Evolutionary conservation across 352 stramenopile genomes (phyloP), one percentile per base, ranked within the genome.

Genomic region (Elongisporangium undulatum): DNA sequence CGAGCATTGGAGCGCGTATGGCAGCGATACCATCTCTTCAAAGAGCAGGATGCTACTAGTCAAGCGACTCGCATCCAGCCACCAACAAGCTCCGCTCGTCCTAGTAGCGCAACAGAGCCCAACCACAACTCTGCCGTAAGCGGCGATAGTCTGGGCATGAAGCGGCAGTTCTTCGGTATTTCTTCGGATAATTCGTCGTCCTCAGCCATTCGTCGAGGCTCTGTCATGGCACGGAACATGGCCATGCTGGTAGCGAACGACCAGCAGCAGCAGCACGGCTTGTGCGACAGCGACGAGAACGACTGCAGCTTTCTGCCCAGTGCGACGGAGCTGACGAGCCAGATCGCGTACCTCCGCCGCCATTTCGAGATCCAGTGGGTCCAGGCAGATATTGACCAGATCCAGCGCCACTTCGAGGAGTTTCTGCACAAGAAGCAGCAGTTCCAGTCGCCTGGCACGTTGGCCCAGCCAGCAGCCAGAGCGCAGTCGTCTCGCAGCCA

Each of bases 291-390:
- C 17, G 34, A 45, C 1, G 34, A 45, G 12, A 17, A 45, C 4
- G 34, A 45, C 34, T 45, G 34, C 12, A 45, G 16, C 22, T 67
- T 12, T 57, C 56, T 6, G 29, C 39, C 23, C 38, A 50, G 24
- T 22, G 7, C 20, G 52, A 16, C 10, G 2, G 34, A 55, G 15
- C 21, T 69, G 7, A 19, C 2, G 3, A 51, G 64, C 12, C 68
- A 72, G 17, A 16, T 50, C 4, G 54, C 64, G 29, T 82, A 78
- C 34, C 64, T 88, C 53, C 59, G 69, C 1, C 41, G 78, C 9
- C 67, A 73, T 8, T 57, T 88, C 2, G 70, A 82, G 34, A 49
- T 86, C 8, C 55, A 59, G 49, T 88, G 75, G 78, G 61, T 85
- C 16, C 64, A 78, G 3, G 39, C 63, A 7, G 74, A 88, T 41